Percentiles rank a stretch among this genome's conserved stretches.
Evolutionary conservation across 2,329 filamentous ascomycete species (phyloP).

Genomic region (Alternaria solani): DNA sequence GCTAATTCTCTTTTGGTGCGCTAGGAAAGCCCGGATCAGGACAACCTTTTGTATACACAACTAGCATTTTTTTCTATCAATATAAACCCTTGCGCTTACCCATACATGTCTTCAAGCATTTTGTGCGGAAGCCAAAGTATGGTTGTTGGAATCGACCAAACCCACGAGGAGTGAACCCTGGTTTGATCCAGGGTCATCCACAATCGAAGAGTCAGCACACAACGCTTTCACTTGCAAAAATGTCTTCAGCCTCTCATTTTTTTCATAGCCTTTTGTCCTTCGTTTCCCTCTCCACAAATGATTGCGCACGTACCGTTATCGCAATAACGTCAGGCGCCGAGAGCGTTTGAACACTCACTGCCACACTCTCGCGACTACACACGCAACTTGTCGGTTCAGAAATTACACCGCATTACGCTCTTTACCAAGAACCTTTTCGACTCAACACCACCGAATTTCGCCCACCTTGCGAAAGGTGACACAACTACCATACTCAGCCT

Average conservation of each 20-base stretch:
- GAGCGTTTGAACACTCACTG: not conserved
- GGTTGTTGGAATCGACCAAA: not conserved
- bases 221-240: slow-evolving; percentile 3
- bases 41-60: not conserved
- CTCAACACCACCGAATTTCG: not conserved
- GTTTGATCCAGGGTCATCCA: slow-evolving; percentile 9
- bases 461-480: not conserved
- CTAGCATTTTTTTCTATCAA: not conserved
- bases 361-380: not conserved
- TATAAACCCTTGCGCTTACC: slow-evolving; percentile 1
- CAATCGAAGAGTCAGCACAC: not conserved
- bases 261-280: not conserved
- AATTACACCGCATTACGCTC: not conserved
- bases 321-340: not conserved
- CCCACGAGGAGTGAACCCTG: not conserved
- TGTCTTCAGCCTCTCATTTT: slow-evolving; percentile 1
- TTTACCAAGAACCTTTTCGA: not conserved
- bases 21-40: not conserved
- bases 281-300: slow-evolving; percentile 2
- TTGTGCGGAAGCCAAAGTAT: not conserved
- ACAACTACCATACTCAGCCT: not conserved
- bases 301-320: not conserved
- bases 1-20: not conserved
- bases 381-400: not conserved
- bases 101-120: not conserved